These are phyloP conservation scores for Westerdykella ornata DNA, from an alignment of 2,329 filamentous ascomycete genomes.

Conservation along the genomic window DNA sequence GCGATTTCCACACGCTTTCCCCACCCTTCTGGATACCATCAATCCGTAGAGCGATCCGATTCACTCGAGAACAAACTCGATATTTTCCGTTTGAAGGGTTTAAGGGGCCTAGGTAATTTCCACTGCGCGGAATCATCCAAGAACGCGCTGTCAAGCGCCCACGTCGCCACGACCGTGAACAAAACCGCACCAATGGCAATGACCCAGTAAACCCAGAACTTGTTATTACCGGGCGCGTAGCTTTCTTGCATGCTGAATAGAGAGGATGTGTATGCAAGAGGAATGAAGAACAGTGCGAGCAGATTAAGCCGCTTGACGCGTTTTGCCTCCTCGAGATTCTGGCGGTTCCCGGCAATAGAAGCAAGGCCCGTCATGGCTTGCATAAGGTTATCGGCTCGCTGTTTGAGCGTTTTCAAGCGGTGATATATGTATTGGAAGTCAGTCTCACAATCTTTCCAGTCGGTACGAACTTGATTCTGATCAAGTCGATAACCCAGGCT, in stretches of 20 bases:
- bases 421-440: conserved; percentile 33
- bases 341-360: conserved; percentile 29
- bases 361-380: conserved; percentile 32
- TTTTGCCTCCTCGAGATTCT: conserved; percentile 32
- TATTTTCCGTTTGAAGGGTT: no score
- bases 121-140: conserved; percentile 28
- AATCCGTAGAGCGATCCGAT: no score
- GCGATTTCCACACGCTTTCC: no score
- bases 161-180: conserved; percentile 21
- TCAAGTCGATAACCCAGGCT: conserved; percentile 23
- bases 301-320: conserved; percentile 30
- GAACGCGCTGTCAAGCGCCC: conserved; percentile 18
- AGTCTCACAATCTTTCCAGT: conserved; percentile 24
- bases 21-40: no score
- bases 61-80: no score
- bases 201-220: conserved; percentile 33
- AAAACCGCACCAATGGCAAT: conserved; percentile 20
- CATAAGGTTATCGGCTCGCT: conserved; percentile 30
- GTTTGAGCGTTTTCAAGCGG: conserved; percentile 28
- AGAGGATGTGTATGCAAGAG: conserved; percentile 27
- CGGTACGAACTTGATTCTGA: not conserved
- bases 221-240: conserved; percentile 20
- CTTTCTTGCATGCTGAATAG: conserved; percentile 32
- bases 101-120: conserved; percentile 2
- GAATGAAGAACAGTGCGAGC: conserved; percentile 31